These are phyloP conservation scores for Zygosaccharomyces pseudorouxii DNA, from an alignment of 805 yeast genomes.

Conservation along the genomic window DNA sequence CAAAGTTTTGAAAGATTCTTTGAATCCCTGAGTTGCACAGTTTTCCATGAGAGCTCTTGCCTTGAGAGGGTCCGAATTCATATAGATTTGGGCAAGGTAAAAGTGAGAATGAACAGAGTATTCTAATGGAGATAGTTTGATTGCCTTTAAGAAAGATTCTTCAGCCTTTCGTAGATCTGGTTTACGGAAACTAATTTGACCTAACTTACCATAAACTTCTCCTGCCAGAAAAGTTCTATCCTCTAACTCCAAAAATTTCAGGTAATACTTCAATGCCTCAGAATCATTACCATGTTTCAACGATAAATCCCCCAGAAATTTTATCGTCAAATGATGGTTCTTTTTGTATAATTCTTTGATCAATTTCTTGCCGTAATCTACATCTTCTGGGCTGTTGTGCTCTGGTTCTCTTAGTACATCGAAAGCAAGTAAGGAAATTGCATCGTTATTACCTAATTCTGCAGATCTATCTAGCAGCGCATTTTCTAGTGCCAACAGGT, in stretches of 20 bases:
- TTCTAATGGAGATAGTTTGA: conserved; percentile 56
- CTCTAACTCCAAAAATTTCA: conserved; percentile 52
- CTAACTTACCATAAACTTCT: conserved; percentile 67
- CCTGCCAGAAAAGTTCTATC: conserved; percentile 55
- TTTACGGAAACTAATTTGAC: conserved; percentile 54
- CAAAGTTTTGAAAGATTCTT: conserved; percentile 67
- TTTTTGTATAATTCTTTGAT: conserved; percentile 51
- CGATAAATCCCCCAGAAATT: conserved; percentile 75
- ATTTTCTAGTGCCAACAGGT: conserved; percentile 59
- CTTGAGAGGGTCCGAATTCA: conserved; percentile 56
- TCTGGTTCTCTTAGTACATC: conserved; percentile 47
- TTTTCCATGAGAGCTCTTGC: conserved; percentile 69
- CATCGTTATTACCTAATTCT: conserved; percentile 76
- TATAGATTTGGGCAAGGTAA: conserved; percentile 65
- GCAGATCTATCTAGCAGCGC: conserved; percentile 79
- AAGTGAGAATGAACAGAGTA: conserved; percentile 72
- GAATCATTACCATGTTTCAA: conserved; percentile 43
- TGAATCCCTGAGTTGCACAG: conserved; percentile 72
- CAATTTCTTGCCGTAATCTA: conserved; percentile 55
- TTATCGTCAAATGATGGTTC: conserved; percentile 70
- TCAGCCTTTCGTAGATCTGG: conserved; percentile 52
- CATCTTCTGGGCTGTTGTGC: conserved; percentile 45
- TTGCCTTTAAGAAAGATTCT: conserved; percentile 53
- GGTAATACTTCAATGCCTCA: conserved; percentile 59
- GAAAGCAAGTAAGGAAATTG: conserved; percentile 68